phyloP scores from a whole-genome alignment of 2,329 filamentous ascomycete genomes.

The Fusarium buharicum region DNA sequence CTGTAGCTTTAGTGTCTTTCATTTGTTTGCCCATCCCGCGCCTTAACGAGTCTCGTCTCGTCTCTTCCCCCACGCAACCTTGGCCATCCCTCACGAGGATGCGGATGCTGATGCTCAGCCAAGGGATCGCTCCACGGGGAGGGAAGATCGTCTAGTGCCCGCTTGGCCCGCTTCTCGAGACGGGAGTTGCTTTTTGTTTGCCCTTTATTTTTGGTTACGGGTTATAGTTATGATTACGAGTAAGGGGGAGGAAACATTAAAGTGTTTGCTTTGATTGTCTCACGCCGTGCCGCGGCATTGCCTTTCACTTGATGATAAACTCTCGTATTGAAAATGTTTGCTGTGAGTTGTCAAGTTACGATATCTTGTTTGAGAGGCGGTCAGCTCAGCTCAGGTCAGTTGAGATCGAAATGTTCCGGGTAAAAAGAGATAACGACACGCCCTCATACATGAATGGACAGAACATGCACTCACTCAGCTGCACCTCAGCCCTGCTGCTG shows the following conservation, averaged over 20 bases:
- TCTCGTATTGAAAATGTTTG: constrained; percentile 9
- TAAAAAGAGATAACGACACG: constrained; percentile 29
- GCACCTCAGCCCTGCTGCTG: constrained; percentile 5
- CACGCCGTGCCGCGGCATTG: constrained; percentile 3
- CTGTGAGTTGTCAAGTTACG: constrained; percentile 32
- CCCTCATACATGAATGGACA: constrained; percentile 8
- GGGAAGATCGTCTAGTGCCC: constrained; percentile 32
- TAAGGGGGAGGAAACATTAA: constrained; percentile 11
- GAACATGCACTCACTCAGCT: neutral
- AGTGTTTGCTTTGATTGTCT: constrained; percentile 19
- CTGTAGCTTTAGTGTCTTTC: constrained; percentile 5
- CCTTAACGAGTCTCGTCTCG: neutral
- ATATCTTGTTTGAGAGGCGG: constrained; percentile 30
- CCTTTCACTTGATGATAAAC: neutral
- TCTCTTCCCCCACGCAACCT: constrained; percentile 26
- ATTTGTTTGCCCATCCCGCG: constrained; percentile 14
- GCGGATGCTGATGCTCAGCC: constrained; percentile 26
- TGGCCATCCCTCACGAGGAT: neutral
- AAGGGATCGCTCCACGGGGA: constrained; percentile 30
- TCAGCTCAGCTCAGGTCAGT: constrained; percentile 40
- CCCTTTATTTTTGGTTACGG: too few relatives aligned
- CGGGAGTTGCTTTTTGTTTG: constrained; percentile 8
- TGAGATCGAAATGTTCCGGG: constrained; percentile 8
- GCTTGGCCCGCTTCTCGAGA: constrained; percentile 10
- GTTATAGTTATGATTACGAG: neutral